Conservation (phyloP, 495 filamentous ascomycete genomes). For the Daldinia loculata region DNA sequence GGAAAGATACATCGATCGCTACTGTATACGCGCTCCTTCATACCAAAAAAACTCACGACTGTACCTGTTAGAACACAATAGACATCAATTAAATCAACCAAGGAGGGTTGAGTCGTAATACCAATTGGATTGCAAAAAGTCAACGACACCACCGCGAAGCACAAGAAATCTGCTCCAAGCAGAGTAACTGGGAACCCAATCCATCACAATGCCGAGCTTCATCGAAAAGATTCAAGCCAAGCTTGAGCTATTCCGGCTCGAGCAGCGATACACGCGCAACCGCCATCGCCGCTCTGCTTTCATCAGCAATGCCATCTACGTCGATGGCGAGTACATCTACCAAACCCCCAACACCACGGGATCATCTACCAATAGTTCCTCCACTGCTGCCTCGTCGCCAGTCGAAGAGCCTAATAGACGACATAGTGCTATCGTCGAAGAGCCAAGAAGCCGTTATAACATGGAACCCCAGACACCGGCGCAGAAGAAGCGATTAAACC, state of each 20-base stretch:
- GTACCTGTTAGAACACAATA: neutral
- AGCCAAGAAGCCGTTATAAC: conserved; percentile 14
- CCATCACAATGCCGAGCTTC: conserved; percentile 46
- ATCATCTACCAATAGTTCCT: conserved; percentile 53
- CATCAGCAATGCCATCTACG: conserved; percentile 83
- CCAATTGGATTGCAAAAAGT: neutral
- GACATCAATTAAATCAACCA: conserved; percentile 1
- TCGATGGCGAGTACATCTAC: conserved; percentile 92
- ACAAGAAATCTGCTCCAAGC: neutral
- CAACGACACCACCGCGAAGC: neutral
- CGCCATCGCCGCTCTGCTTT: conserved; percentile 84
- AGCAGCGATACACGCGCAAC: conserved; percentile 89
- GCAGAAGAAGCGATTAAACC: conserved; percentile 51
- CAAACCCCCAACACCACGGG: conserved; percentile 60
- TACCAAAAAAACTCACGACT: conserved; percentile 4
- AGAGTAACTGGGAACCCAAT: neutral
- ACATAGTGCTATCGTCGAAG: conserved; percentile 35
- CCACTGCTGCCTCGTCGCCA: conserved; percentile 43
- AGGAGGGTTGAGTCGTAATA: conserved; percentile 6
- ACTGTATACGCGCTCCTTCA: conserved; percentile 8
- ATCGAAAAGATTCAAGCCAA: conserved; percentile 65
- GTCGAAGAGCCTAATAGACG: conserved; percentile 22
- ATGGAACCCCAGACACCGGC: conserved; percentile 26
- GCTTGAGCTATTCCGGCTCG: conserved; percentile 89
- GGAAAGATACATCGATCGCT: conserved; percentile 23